Conservation (phyloP, 2,329 filamentous ascomycete species). For the Orbilia quercus region DNA sequence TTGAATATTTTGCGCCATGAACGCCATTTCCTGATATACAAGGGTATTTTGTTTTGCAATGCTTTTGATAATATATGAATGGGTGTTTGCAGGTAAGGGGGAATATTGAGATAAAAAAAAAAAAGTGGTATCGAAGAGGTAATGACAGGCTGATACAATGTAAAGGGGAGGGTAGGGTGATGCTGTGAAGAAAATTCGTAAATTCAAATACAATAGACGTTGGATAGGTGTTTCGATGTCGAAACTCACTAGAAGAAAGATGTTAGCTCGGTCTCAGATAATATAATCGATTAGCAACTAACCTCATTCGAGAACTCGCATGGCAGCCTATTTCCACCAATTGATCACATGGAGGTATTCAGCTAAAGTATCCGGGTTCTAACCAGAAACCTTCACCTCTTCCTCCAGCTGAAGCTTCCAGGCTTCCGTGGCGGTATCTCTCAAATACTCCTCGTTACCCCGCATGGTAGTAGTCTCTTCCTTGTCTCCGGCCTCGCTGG, state of each 20-base stretch:
- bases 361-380: not conserved
- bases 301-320: no score
- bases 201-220: not conserved
- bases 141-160: slow-evolving; percentile 7
- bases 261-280: no score
- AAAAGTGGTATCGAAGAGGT: slow-evolving; percentile 1
- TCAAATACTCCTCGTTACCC: slow-evolving; percentile 43
- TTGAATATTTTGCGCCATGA: slow-evolving; percentile 28
- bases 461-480: slow-evolving; percentile 30
- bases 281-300: no score
- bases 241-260: no score
- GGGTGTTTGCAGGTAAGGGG: not conserved
- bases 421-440: slow-evolving; percentile 47
- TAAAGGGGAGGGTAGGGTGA: not conserved
- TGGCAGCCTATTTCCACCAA: no score
- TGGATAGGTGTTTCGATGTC: no score
- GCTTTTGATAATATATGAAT: slow-evolving; percentile 15
- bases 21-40: slow-evolving; percentile 48
- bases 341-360: no score
- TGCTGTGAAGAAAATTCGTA: not conserved
- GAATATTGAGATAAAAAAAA: no score
- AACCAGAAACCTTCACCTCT: slow-evolving; percentile 30
- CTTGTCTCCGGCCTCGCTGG: slow-evolving; percentile 31
- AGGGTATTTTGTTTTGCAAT: slow-evolving; percentile 46
- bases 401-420: slow-evolving; percentile 55